Percentiles rank a stretch among this genome's conserved stretches.
These are phyloP conservation scores for Termitomyces bulborhizus DNA, from an alignment of 768 basidiomycete species.

Conservation along the genomic window DNA sequence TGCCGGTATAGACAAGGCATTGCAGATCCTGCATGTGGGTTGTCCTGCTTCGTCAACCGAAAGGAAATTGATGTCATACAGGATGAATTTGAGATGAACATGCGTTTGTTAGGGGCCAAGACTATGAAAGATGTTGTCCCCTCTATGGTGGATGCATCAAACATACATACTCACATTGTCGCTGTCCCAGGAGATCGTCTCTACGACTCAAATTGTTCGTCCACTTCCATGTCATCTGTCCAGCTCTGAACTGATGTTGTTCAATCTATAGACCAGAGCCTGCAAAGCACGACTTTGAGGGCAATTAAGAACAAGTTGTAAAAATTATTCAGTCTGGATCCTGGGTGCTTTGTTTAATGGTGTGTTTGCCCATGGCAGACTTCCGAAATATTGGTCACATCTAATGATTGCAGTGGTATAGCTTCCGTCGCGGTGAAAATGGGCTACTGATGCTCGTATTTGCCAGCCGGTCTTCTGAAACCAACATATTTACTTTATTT, in stretches of 20 bases:
- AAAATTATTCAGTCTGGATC: background rate
- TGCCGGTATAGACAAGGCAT: conserved; percentile 78
- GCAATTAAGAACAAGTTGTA: conserved; percentile 11
- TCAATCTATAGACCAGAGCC: conserved; percentile 24
- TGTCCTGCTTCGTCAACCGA: background rate
- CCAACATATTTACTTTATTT: conserved; percentile 4
- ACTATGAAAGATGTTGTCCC: conserved; percentile 75
- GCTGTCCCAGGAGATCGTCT: conserved; percentile 68
- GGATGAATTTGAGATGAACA: conserved; percentile 99
- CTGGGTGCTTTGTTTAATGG: background rate
- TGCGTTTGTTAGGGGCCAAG: conserved; percentile 85
- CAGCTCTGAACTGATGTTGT: background rate
- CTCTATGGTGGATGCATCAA: conserved; percentile 84
- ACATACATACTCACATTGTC: conserved; percentile 58
- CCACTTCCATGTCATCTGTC: background rate
- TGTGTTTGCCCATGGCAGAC: background rate
- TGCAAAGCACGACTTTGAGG: conserved; percentile 27
- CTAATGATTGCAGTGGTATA: background rate
- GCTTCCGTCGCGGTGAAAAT: background rate
- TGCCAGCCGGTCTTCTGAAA: background rate
- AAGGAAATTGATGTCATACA: conserved; percentile 22
- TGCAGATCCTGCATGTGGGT: conserved; percentile 71
- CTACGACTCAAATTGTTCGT: conserved; percentile 78
- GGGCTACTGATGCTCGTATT: background rate
- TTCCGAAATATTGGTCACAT: background rate